phyloP scores from a whole-genome alignment of 164 flowering plant species.

The Piper betle region DNA sequence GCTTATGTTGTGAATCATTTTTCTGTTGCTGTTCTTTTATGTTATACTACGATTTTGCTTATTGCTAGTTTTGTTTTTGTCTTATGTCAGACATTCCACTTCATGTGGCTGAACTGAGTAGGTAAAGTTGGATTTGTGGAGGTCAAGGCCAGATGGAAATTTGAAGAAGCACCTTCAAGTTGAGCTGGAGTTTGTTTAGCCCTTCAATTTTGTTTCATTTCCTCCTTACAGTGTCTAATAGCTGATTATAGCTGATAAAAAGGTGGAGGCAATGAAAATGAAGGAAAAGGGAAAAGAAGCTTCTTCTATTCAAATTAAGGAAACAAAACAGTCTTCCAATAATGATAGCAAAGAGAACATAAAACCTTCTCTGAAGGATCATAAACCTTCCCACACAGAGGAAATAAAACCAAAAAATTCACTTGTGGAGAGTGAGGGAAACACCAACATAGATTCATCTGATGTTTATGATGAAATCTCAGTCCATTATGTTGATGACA shows the following conservation, averaged over 20 bases:
- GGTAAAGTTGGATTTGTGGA: no score
- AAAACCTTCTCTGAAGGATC: conserved; percentile 18
- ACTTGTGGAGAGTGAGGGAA: conserved; percentile 27
- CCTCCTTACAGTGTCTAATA: conserved; percentile 4
- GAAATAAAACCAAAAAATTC: conserved; percentile 19
- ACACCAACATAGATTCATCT: conserved; percentile 23
- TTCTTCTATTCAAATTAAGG: conserved; percentile 16
- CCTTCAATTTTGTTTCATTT: no score
- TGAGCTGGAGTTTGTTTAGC: no score
- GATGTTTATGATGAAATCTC: conserved; percentile 38
- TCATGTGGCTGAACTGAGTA: no score
- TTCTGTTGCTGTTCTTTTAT: no score
- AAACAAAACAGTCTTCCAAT: conserved; percentile 23
- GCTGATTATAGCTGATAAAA: conserved; percentile 4
- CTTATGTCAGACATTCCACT: no score
- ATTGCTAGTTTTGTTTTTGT: no score
- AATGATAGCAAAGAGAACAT: conserved; percentile 22
- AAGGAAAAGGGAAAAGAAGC: conserved; percentile 35
- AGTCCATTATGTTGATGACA: conserved; percentile 43
- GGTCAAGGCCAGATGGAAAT: no score
- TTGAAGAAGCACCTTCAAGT: no score
- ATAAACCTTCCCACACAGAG: conserved; percentile 23
- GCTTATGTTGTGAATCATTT: no score
- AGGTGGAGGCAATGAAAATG: conserved; percentile 16
- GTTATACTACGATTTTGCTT: no score